These are phyloP conservation scores for Chaetomidium leptoderma DNA, from an alignment of 495 filamentous ascomycete species.

Conservation along the genomic window DNA sequence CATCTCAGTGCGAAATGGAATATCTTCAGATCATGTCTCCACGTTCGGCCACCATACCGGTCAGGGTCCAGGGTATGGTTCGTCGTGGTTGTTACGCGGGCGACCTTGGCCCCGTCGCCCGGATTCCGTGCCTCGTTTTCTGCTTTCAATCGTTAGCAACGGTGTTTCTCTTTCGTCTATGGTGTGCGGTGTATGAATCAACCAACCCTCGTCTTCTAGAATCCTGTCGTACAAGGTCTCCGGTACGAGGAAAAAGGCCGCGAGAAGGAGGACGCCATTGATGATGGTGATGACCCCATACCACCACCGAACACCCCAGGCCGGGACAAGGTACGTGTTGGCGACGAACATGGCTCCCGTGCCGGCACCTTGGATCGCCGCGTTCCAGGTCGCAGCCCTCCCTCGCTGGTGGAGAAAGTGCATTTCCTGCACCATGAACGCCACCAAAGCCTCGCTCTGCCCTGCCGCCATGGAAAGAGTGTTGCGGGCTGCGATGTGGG, in stretches of 20 bases:
- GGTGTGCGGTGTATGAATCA: background rate
- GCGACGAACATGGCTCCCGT: constrained; percentile 7
- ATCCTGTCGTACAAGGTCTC: constrained; percentile 5
- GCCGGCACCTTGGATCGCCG: background rate
- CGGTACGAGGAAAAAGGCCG: background rate
- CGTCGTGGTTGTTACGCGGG: background rate
- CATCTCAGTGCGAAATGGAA: background rate
- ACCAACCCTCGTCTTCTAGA: background rate
- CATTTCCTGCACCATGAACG: constrained; percentile 7
- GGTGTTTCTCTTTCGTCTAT: background rate
- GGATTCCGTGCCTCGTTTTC: background rate
- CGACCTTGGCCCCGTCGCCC: background rate
- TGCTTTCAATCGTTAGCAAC: background rate
- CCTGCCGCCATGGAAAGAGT: constrained; percentile 4
- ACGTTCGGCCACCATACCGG: constrained; percentile 5
- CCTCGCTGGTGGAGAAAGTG: constrained; percentile 9
- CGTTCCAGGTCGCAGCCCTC: constrained; percentile 3
- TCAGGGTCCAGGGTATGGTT: constrained; percentile 1
- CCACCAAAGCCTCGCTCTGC: constrained; percentile 6
- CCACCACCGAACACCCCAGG: background rate
- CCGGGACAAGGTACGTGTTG: constrained; percentile 3
- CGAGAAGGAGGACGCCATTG: constrained; percentile 2
- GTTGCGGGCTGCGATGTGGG: constrained; percentile 4
- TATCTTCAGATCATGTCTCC: background rate
- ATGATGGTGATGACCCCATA: constrained; percentile 6